Conservation (phyloP, 176 grass and related monocot genomes). For the Tillandsia leiboldiana region DNA sequence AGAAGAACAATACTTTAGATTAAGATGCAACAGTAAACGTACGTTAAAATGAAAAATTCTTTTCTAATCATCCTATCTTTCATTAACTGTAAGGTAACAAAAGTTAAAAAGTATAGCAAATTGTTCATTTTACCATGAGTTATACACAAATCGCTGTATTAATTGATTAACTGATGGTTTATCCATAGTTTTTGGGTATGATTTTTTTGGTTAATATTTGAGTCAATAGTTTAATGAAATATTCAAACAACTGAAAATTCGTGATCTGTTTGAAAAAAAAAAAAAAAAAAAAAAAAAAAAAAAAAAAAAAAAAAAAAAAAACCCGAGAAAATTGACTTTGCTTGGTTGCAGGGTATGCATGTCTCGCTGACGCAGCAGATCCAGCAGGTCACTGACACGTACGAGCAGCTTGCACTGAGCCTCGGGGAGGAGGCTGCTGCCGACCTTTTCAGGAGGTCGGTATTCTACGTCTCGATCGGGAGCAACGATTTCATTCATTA, state of each 20-base stretch:
- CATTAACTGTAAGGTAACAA: too few relatives aligned
- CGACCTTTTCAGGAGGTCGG: constrained; percentile 41
- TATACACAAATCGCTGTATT: not conserved
- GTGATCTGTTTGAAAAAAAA: too few relatives aligned
- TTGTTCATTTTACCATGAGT: not conserved
- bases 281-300: too few relatives aligned
- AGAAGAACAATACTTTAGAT: too few relatives aligned
- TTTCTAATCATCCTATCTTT: too few relatives aligned
- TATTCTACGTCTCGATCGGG: constrained; percentile 70
- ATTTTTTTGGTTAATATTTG: too few relatives aligned
- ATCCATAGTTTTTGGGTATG: not conserved
- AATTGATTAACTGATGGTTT: not conserved
- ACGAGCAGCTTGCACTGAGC: constrained; percentile 38
- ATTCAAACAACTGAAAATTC: too few relatives aligned
- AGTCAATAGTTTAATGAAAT: too few relatives aligned
- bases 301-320: too few relatives aligned
- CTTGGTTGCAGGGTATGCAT: constrained; percentile 47
- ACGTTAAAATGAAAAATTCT: too few relatives aligned
- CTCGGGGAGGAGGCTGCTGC: constrained; percentile 51
- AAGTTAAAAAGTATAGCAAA: too few relatives aligned
- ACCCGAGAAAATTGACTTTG: not conserved
- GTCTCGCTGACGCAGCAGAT: constrained; percentile 60
- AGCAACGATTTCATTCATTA: constrained; percentile 84
- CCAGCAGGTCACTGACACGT: constrained; percentile 63
- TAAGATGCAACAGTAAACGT: too few relatives aligned